Percentiles rank a stretch among this genome's conserved stretches.
phyloP scores from a whole-genome alignment of 192 early-diverging fungal species.

The Hyaloraphidium curvatum region DNA sequence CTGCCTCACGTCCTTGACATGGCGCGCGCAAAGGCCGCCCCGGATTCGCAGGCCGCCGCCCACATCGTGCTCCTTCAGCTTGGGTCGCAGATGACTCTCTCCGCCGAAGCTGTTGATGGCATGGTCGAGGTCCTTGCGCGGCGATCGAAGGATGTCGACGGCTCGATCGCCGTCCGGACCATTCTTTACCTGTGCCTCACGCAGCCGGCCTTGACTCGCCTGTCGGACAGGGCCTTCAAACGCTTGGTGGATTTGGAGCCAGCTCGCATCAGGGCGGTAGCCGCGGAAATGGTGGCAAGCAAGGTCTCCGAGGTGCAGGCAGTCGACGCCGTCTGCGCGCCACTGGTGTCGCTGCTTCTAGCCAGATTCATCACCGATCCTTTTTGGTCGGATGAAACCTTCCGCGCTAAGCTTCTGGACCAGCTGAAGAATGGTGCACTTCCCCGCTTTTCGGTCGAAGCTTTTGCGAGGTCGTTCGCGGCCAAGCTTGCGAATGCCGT shows the following conservation, averaged over 20 bases:
- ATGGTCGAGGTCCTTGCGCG: slow-evolving; percentile 14
- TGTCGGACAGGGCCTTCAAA: slow-evolving; percentile 14
- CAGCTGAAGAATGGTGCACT: too few species aligned
- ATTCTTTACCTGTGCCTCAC: slow-evolving; percentile 31
- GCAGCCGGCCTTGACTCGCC: slow-evolving; percentile 20
- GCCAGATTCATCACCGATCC: too few species aligned
- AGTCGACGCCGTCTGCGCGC: too few species aligned
- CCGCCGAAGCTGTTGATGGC: slow-evolving; percentile 17
- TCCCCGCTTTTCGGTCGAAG: too few species aligned
- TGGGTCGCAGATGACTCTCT: slow-evolving; percentile 25
- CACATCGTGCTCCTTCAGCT: slow-evolving; percentile 52
- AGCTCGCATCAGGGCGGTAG: too few species aligned
- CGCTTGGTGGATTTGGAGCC: neutral
- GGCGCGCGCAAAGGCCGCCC: slow-evolving; percentile 13
- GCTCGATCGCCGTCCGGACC: slow-evolving; percentile 11
- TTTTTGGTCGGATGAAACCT: too few species aligned
- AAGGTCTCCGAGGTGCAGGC: too few species aligned
- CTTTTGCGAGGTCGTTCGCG: too few species aligned
- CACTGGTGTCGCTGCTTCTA: too few species aligned
- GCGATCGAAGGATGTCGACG: neutral
- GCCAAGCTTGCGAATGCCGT: too few species aligned
- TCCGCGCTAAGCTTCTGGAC: too few species aligned
- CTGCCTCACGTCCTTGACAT: slow-evolving; percentile 33
- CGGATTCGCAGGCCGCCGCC: slow-evolving; percentile 14
- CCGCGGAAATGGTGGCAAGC: too few species aligned